Base-by-base conservation (phyloP, 208 protist genomes). In the Wallacemonas rigidus region DNA sequence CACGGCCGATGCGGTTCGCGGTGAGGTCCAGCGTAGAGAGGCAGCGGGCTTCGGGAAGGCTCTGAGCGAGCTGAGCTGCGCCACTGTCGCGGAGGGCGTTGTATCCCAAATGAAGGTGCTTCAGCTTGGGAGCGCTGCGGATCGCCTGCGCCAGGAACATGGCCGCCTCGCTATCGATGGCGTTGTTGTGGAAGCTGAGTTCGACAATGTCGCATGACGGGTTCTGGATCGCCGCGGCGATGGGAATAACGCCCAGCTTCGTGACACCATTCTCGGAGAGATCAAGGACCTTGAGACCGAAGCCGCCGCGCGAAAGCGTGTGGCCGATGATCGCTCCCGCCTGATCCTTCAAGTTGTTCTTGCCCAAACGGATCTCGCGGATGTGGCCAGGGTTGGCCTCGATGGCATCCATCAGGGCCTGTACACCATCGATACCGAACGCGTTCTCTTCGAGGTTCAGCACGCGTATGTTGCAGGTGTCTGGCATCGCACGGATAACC, bases 101-200 rank as follows among this genome's bases (percentile, higher is more conserved):
- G 85, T 95, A 95, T 40, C 92, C 92, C 17, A 96, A 79, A 72
- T 96, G 92, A n/a, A 96, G 79, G 68, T 96, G 92, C 80, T 88
- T 90, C 71, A 96, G 76, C 69, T 85, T 87, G 4, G 76, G 71
- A 3, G 83, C 75, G 4, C 71, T 54, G 40, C 81, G 82, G 48
- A 96, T 76, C 6, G 88, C 89, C 76, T 88, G 71, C 7, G 69
- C 75, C 7, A 96, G 73, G 60, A 81, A 87, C 45, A 74, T 53
- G 1, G 89, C 92, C 4, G 89, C 92, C 64, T 93, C 89, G 1
- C 77, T 81, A 35, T 91, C 89, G 62, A 96, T 87, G 67, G 92
- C 91, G 77, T 96, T 96, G 80, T 95, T 94, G 77, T 96, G 89
- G 45, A 96, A 92, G 54, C 86, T 93, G 38, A 96, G 83, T 76